Evolutionary conservation across 192 early-diverging fungal species (phyloP).

Genomic region (Borealophlyctis nickersoniae): DNA sequence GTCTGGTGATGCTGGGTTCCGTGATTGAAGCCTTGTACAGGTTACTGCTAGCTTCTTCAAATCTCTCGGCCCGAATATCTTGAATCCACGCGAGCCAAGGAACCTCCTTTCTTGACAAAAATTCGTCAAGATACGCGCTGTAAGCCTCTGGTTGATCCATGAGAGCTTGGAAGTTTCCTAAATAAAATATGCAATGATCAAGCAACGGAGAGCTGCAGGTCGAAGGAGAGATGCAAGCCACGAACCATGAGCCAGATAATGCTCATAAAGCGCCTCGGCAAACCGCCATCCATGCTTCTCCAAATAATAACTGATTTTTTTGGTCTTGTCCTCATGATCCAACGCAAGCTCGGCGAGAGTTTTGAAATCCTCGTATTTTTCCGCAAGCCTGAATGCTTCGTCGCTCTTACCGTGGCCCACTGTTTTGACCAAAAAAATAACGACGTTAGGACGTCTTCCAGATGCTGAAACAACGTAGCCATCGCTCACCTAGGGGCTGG

Average conservation of each 20-base stretch:
- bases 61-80: background rate
- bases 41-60: slow-evolving; percentile 1
- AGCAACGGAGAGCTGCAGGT: no score
- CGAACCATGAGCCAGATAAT: background rate
- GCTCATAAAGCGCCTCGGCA: slow-evolving; percentile 2
- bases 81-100: slow-evolving; percentile 17
- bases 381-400: slow-evolving; percentile 14
- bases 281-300: slow-evolving; percentile 10
- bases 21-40: background rate
- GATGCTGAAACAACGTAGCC: background rate
- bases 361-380: slow-evolving; percentile 11
- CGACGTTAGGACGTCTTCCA: no score
- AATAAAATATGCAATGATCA: no score
- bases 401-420: background rate
- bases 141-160: background rate
- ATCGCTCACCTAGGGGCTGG: background rate
- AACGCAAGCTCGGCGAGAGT: slow-evolving; percentile 9
- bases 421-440: background rate
- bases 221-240: background rate
- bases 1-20: background rate
- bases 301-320: slow-evolving; percentile 3
- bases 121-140: slow-evolving; percentile 14
- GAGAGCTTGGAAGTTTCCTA: background rate
- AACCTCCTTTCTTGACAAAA: background rate
- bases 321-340: background rate